phyloP scores from a whole-genome alignment of 2,329 filamentous ascomycete species.

The Cytospora chrysosperma region DNA sequence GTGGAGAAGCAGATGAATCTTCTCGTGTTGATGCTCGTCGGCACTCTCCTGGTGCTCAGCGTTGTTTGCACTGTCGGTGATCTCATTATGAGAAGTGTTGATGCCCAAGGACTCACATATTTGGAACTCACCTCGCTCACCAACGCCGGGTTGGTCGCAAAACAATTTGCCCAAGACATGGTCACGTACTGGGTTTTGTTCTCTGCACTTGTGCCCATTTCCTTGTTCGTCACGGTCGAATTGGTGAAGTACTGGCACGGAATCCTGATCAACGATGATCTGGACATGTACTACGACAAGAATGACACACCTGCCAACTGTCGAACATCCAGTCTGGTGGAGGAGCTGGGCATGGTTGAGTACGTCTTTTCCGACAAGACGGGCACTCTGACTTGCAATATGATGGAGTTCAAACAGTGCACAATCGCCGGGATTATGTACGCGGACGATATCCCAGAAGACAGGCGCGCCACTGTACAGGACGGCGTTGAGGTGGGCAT shows the following conservation, averaged over 20 bases:
- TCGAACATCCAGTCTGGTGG: slow-evolving; percentile 91
- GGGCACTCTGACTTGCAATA: slow-evolving; percentile 93
- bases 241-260: slow-evolving; percentile 98
- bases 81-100: slow-evolving; percentile 70
- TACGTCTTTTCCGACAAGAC: slow-evolving; percentile 99
- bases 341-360: slow-evolving; percentile 96
- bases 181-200: slow-evolving; percentile 99
- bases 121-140: slow-evolving; percentile 65
- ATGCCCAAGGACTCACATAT: slow-evolving; percentile 65
- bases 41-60: slow-evolving; percentile 79
- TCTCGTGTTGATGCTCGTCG: slow-evolving; percentile 87
- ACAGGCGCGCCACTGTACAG: slow-evolving; percentile 75
- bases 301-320: slow-evolving; percentile 95
- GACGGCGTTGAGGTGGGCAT: slow-evolving; percentile 78
- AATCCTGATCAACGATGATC: slow-evolving; percentile 94
- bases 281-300: slow-evolving; percentile 97
- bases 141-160: slow-evolving; percentile 53
- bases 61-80: slow-evolving; percentile 91
- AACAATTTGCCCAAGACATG: slow-evolving; percentile 88
- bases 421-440: slow-evolving; percentile 94
- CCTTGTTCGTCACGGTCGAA: slow-evolving; percentile 95
- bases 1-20: slow-evolving; percentile 93
- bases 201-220: slow-evolving; percentile 94
- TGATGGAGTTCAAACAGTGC: slow-evolving; percentile 98
- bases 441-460: slow-evolving; percentile 86